Base-by-base conservation (phyloP, 1,139 yeast species). In the Debaryomyces fabryi region DNA sequence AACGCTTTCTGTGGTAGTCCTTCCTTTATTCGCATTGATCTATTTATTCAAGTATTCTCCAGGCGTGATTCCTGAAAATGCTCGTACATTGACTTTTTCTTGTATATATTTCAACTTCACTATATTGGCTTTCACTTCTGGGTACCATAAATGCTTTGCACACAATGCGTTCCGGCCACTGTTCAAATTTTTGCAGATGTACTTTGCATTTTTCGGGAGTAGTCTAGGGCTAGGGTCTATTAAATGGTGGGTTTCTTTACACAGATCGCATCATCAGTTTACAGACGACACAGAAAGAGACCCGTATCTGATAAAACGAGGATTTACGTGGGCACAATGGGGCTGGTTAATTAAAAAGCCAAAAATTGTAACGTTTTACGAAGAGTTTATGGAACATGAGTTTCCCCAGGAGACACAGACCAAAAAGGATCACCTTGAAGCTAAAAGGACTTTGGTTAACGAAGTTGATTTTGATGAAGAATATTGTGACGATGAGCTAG, bases 181-280 rank as follows among this genome's bases (percentile, higher is more conserved):
- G 20, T 66, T 63, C 46, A 57, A 60, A 2, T 51, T 64, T 10
- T 47, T 84, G 6, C 79, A 73, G 47, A 59, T 70, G 41, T 63
- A 68, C 18, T 77, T 83, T 57, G 80, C 82, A 1, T 58, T 82
- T 0, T 67, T 84, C 46, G 87, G 88, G 1, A 69, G 83, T 15
- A 78, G 86, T 52, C 73, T 80, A 13, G 90, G 91, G 0, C 60
- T 86, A 9, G 89, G 90, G 0, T 72, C 85, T 1, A 78, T 81
- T 1, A 69, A 79, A 49, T 75, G 81, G 71, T 85, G 89, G 87
- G 83, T 84, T 1, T 69, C 83, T 0, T 68, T 83, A 33, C 92
- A 86, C 63, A 65, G 88, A 46, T 88, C 88, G 0, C 91, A 86
- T 61, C 91, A 86, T 58, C 78, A 84, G 48, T 82, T 62, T 52